phyloP scores from a whole-genome alignment of 495 filamentous ascomycete species.

The Lophiotrema nucula region DNA sequence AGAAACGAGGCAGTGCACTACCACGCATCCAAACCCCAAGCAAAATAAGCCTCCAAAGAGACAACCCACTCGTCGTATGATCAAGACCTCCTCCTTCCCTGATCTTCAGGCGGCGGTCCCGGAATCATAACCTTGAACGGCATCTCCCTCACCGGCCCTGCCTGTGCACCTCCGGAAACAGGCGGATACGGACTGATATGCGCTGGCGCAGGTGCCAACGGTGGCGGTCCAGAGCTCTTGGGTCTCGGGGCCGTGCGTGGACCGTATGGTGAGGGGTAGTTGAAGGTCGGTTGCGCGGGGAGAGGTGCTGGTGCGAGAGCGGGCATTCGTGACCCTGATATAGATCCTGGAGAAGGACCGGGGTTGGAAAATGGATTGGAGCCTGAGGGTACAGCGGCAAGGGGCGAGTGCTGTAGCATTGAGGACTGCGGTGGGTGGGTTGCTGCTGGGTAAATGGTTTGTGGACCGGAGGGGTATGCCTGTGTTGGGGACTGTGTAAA shows the following conservation, averaged over 20 bases:
- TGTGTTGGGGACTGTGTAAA: background rate
- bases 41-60: no score
- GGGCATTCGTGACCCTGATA: background rate
- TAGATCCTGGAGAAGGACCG: no score
- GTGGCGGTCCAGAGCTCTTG: slow-evolving; percentile 14
- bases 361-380: background rate
- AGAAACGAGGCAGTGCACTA: no score
- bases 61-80: no score
- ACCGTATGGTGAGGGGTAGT: slow-evolving; percentile 24
- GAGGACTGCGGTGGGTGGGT: background rate
- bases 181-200: slow-evolving; percentile 27
- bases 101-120: no score
- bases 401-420: background rate
- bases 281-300: background rate
- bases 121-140: no score
- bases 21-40: no score
- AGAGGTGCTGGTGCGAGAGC: slow-evolving; percentile 20
- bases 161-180: no score
- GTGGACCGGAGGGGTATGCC: background rate
- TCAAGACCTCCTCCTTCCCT: no score
- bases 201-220: slow-evolving; percentile 14
- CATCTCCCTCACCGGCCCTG: no score
- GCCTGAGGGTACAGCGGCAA: slow-evolving; percentile 8
- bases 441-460: background rate
- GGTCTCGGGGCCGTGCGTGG: slow-evolving; percentile 13